A percentile compares a stretch with the other conserved stretches of the same genome.
These are phyloP conservation scores for Articulospora tetracladia DNA, from an alignment of 495 filamentous ascomycete genomes.

Conservation along the genomic window DNA sequence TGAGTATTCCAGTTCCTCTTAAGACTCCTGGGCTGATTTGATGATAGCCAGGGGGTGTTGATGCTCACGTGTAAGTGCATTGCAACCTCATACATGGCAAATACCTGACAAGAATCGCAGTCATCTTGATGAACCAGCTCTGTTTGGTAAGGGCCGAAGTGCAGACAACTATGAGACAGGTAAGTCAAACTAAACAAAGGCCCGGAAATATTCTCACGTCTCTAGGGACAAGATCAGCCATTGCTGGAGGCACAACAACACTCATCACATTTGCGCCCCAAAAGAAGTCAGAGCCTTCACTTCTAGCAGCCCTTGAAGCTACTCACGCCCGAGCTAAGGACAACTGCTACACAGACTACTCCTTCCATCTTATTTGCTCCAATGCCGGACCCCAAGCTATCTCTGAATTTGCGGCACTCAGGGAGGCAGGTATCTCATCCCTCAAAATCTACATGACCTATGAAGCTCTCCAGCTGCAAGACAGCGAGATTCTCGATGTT, in stretches of 20 bases:
- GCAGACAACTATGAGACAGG: conserved; percentile 48
- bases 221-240: conserved; percentile 48
- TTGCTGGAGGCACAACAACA: conserved; percentile 58
- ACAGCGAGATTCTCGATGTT: conserved; percentile 53
- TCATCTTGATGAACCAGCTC: conserved; percentile 30
- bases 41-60: conserved; percentile 33
- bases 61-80: conserved; percentile 39
- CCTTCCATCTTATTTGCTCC: conserved; percentile 55
- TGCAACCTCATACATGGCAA: background rate
- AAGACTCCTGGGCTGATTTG: background rate
- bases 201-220: background rate
- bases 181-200: conserved; percentile 1
- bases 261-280: conserved; percentile 57
- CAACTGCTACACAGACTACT: conserved; percentile 55
- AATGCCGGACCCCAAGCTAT: conserved; percentile 44
- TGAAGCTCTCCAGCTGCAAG: conserved; percentile 48
- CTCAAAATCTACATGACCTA: conserved; percentile 68
- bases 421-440: conserved; percentile 47
- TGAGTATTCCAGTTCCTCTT: conserved; percentile 5
- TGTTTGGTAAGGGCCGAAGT: conserved; percentile 45
- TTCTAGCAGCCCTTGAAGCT: conserved; percentile 42
- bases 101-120: background rate
- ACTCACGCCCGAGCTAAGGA: conserved; percentile 42
- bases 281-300: conserved; percentile 41
- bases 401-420: conserved; percentile 38